Percentiles rank a stretch among this genome's conserved stretches.
Evolutionary conservation across 768 basidiomycete genomes (phyloP).

Genomic region (Boletellus sp.): DNA sequence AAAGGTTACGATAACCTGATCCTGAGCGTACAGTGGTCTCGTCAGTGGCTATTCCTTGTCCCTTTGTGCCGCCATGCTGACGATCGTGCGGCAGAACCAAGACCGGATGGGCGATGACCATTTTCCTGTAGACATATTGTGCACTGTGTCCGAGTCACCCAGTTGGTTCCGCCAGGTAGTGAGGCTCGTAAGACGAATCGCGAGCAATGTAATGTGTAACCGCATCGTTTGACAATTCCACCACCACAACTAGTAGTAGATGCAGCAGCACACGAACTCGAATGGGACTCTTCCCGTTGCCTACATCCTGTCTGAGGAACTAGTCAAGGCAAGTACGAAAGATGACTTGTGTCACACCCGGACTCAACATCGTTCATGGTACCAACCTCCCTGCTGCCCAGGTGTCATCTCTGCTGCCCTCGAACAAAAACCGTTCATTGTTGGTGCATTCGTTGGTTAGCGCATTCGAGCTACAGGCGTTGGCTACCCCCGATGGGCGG

Average conservation of each 20-base stretch:
- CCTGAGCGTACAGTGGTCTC: constrained; percentile 62
- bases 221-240: no score
- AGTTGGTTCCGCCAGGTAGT: no score
- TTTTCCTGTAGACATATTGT: not conserved
- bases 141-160: no score
- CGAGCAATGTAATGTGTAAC: no score
- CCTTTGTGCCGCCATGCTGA: not conserved
- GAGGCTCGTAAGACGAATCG: no score
- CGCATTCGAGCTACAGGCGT: constrained; percentile 46
- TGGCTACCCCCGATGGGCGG: constrained; percentile 19
- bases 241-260: not conserved
- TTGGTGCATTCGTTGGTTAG: constrained; percentile 63
- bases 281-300: constrained; percentile 25
- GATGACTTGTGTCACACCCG: no score
- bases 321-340: constrained; percentile 44
- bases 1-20: constrained; percentile 93
- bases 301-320: constrained; percentile 57
- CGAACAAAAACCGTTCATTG: constrained; percentile 61
- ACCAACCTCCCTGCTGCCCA: constrained; percentile 20
- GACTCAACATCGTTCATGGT: not conserved
- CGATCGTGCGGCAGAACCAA: constrained; percentile 33
- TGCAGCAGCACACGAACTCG: constrained; percentile 7
- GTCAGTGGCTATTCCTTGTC: constrained; percentile 35
- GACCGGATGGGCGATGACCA: constrained; percentile 38
- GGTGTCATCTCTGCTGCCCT: constrained; percentile 59